These are phyloP conservation scores for Ascoidea tarda DNA, from an alignment of 805 yeast species.

Conservation along the genomic window DNA sequence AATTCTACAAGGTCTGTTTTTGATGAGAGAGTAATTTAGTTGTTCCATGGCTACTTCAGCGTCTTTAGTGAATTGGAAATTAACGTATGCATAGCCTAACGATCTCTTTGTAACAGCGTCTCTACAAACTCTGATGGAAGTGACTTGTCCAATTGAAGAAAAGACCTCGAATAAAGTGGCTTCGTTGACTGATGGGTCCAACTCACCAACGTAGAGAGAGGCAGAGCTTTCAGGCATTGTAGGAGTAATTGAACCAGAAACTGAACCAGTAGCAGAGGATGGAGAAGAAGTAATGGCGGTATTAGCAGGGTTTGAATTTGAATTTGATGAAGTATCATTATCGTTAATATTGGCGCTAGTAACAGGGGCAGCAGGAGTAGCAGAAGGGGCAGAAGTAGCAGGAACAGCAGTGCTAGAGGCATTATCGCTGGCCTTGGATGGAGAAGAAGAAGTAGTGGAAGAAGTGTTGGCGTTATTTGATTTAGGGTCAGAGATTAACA, in stretches of 20 bases:
- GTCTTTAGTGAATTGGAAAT: slow-evolving; percentile 79
- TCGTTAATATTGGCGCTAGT: too few relatives aligned
- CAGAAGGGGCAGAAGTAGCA: background rate
- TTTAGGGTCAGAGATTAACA: background rate
- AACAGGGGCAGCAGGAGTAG: background rate
- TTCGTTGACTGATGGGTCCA: slow-evolving; percentile 85
- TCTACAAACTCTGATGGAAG: slow-evolving; percentile 97
- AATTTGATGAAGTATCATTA: too few relatives aligned
- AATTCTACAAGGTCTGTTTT: slow-evolving; percentile 95
- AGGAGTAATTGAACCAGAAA: slow-evolving; percentile 20
- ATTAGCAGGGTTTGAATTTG: background rate
- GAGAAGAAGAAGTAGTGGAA: background rate
- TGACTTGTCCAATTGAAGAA: slow-evolving; percentile 88
- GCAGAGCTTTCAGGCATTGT: slow-evolving; percentile 48
- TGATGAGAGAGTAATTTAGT: slow-evolving; percentile 85
- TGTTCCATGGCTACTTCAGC: slow-evolving; percentile 92
- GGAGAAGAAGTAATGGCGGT: background rate
- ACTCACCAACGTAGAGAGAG: slow-evolving; percentile 94
- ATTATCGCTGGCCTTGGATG: too few relatives aligned
- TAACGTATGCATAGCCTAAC: slow-evolving; percentile 96
- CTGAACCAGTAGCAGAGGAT: background rate
- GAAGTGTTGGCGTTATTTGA: background rate
- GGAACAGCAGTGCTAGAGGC: background rate
- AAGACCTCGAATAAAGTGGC: slow-evolving; percentile 89
- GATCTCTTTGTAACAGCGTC: slow-evolving; percentile 95